Percentiles rank a stretch among this genome's conserved stretches.
These are phyloP conservation scores for Sphaerulina vaccinii DNA, from an alignment of 2,329 filamentous ascomycete genomes.

Conservation along the genomic window DNA sequence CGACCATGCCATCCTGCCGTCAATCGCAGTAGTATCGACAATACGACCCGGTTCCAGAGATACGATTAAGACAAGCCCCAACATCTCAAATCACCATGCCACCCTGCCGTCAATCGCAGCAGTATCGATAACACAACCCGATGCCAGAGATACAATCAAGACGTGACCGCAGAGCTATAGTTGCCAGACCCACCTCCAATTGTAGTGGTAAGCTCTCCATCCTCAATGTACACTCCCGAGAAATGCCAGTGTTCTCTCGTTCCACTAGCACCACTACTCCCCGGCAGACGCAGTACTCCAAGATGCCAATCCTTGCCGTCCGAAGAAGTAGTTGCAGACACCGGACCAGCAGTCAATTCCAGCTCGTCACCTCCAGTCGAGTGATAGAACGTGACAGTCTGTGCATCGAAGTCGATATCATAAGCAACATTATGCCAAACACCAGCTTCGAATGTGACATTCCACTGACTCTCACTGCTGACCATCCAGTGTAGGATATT, in stretches of 20 bases:
- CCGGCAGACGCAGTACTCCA: conserved; percentile 65
- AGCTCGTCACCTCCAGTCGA: conserved; percentile 61
- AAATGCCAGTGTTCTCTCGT: conserved; percentile 67
- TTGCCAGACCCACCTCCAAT: neutral
- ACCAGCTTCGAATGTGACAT: conserved; percentile 58
- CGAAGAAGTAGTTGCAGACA: conserved; percentile 56
- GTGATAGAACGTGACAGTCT: conserved; percentile 68
- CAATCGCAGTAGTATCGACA: no score
- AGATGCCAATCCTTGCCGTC: conserved; percentile 73
- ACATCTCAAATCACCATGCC: no score
- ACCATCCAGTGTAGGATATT: conserved; percentile 65
- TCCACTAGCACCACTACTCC: conserved; percentile 52
- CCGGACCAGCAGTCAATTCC: conserved; percentile 58
- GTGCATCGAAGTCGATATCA: conserved; percentile 65
- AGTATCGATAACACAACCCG: no score
- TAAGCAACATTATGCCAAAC: conserved; percentile 77
- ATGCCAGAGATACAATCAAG: no score
- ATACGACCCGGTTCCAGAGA: no score
- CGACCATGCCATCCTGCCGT: no score
- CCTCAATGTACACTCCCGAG: conserved; percentile 69
- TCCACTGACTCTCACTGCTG: conserved; percentile 61
- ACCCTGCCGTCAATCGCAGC: no score
- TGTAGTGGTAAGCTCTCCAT: conserved; percentile 42
- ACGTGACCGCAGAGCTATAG: neutral
- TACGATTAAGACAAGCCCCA: no score